phyloP scores from a whole-genome alignment of 140 eudicot genomes.

The Ambrosia hybrid region DNA sequence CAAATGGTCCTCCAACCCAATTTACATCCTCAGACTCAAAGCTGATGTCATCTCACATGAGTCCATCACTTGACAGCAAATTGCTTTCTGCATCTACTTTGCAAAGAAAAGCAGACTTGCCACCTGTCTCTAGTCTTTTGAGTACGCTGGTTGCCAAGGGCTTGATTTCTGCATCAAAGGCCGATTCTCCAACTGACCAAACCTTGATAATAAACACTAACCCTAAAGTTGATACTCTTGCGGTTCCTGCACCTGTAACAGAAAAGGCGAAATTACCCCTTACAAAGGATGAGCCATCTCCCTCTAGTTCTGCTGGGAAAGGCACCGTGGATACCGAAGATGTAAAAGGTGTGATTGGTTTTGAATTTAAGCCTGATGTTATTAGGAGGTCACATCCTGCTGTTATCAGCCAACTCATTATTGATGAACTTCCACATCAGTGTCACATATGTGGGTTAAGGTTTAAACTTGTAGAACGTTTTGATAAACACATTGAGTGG shows the following conservation, averaged over 20 bases:
- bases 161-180: slow-evolving; percentile 63
- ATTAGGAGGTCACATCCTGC: slow-evolving; percentile 64
- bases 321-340: slow-evolving; percentile 23
- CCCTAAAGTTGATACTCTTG: slow-evolving; percentile 34
- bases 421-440: slow-evolving; percentile 64
- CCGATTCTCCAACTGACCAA: slow-evolving; percentile 40
- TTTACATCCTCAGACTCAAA: too few relatives aligned
- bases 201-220: slow-evolving; percentile 21
- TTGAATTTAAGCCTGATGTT: slow-evolving; percentile 76
- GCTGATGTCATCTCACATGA: too few relatives aligned
- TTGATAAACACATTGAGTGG: slow-evolving; percentile 81
- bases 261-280: slow-evolving; percentile 10
- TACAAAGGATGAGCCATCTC: slow-evolving; percentile 31
- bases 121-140: slow-evolving; percentile 68
- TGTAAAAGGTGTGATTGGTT: slow-evolving; percentile 56
- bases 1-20: too few relatives aligned
- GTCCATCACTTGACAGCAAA: too few relatives aligned
- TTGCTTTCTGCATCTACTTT: not conserved
- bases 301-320: slow-evolving; percentile 25
- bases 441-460: slow-evolving; percentile 74
- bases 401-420: slow-evolving; percentile 61
- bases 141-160: slow-evolving; percentile 82
- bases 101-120: slow-evolving; percentile 21
- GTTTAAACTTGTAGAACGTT: slow-evolving; percentile 56
- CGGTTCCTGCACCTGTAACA: slow-evolving; percentile 17